Evolutionary conservation across 768 basidiomycete species (phyloP).

Genomic region (Amanita thiersii): DNA sequence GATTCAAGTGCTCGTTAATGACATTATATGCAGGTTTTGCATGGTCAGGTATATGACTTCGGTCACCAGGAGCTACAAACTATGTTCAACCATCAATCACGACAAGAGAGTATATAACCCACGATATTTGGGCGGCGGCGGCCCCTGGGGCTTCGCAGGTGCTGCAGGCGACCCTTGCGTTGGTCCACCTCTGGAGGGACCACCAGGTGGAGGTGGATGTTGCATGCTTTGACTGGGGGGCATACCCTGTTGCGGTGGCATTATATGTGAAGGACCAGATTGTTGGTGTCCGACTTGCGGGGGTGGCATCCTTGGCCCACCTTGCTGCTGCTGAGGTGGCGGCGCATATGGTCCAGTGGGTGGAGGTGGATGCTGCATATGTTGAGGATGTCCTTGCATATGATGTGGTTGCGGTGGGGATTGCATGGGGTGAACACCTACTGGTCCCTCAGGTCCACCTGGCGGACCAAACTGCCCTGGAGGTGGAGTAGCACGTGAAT

Average conservation of each 20-base stretch:
- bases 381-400: constrained; percentile 11
- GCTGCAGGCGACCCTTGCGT: constrained; percentile 17
- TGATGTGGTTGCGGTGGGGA: constrained; percentile 23
- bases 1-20: constrained; percentile 53
- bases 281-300: constrained; percentile 16
- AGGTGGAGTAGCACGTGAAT: constrained; percentile 15
- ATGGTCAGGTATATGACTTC: constrained; percentile 80
- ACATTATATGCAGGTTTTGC: constrained; percentile 58
- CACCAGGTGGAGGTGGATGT: constrained; percentile 23
- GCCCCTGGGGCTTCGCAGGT: constrained; percentile 12
- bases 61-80: constrained; percentile 73
- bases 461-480: constrained; percentile 31
- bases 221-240: too few species aligned
- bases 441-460: too few species aligned
- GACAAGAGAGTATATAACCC: constrained; percentile 14
- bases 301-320: constrained; percentile 14
- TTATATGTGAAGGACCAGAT: too few species aligned
- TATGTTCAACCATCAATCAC: constrained; percentile 8
- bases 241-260: constrained; percentile 15
- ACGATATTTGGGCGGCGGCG: constrained; percentile 20
- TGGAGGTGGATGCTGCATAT: neutral
- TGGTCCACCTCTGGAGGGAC: constrained; percentile 24
- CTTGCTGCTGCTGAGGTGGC: constrained; percentile 27
- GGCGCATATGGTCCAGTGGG: neutral
- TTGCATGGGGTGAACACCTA: neutral